Evolutionary conservation across 768 basidiomycete genomes (phyloP).

Genomic region (Russula griseocarnosa): DNA sequence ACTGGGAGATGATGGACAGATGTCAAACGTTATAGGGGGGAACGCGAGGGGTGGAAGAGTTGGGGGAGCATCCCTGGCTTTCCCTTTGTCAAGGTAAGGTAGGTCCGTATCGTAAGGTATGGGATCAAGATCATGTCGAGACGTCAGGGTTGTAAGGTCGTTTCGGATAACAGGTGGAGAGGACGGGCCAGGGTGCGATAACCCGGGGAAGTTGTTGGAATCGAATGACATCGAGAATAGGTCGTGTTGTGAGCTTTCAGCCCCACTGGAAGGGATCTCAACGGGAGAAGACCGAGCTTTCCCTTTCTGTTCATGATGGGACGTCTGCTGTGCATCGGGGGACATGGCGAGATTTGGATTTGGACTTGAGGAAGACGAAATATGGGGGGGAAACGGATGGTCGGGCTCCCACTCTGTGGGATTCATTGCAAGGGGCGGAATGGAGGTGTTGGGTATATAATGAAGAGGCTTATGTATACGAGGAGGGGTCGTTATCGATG

Average conservation of each 20-base stretch:
- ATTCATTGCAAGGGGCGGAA: conserved; percentile 5
- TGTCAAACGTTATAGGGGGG: conserved; percentile 48
- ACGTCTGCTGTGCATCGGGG: conserved; percentile 8
- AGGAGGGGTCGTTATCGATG: conserved; percentile 54
- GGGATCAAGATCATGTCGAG: conserved; percentile 13
- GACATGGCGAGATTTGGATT: conserved; percentile 5
- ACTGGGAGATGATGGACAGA: conserved; percentile 41
- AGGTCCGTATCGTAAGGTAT: conserved; percentile 22
- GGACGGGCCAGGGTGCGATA: conserved; percentile 29
- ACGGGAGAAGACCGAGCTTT: conserved; percentile 53
- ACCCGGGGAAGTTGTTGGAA: conserved; percentile 26
- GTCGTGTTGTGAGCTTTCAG: conserved; percentile 32
- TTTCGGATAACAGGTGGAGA: conserved; percentile 16
- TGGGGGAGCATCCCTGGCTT: conserved; percentile 53
- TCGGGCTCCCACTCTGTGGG: conserved; percentile 5
- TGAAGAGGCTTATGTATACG: conserved; percentile 42
- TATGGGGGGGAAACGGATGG: conserved; percentile 7
- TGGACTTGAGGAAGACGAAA: conserved; percentile 4
- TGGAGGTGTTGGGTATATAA: conserved; percentile 6
- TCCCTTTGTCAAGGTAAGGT: conserved; percentile 43
- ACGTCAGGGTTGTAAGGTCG: conserved; percentile 10
- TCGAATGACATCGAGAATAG: conserved; percentile 32
- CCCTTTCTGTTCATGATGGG: conserved; percentile 43
- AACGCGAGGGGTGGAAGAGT: conserved; percentile 64
- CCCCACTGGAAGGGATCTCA: conserved; percentile 42